Evolutionary conservation across 2,329 filamentous ascomycete species (phyloP).

Genomic region (Pleoardoris graminearum): DNA sequence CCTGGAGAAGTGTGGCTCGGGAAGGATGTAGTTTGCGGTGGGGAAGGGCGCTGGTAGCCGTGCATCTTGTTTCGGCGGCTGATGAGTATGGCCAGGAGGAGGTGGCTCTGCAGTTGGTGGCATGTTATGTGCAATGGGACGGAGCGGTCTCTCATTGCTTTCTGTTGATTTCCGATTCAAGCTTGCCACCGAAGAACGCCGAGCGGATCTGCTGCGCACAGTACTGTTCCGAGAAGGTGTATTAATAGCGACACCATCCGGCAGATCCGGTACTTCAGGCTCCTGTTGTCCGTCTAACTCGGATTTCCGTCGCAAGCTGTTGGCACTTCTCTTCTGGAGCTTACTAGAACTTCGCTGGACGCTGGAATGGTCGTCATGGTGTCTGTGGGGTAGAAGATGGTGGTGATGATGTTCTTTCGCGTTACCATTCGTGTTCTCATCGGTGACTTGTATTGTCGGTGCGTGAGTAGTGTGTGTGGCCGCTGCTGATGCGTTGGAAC

Average conservation of each 20-base stretch:
- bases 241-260: constrained; percentile 25
- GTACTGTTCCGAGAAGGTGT: constrained; percentile 19
- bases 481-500: constrained; percentile 31
- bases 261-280: constrained; percentile 29
- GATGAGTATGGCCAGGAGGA: constrained; percentile 45
- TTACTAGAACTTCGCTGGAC: constrained; percentile 45
- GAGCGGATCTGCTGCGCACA: constrained; percentile 19
- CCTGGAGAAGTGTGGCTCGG: constrained; percentile 55
- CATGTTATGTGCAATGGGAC: constrained; percentile 47
- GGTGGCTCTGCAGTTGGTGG: constrained; percentile 38
- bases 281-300: constrained; percentile 23
- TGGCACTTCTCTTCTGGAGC: constrained; percentile 44
- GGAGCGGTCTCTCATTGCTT: constrained; percentile 42
- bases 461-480: constrained; percentile 46
- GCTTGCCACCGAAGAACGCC: constrained; percentile 26
- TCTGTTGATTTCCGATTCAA: constrained; percentile 33
- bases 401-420: constrained; percentile 42
- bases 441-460: constrained; percentile 77
- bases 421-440: constrained; percentile 55
- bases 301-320: constrained; percentile 41
- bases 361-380: constrained; percentile 38
- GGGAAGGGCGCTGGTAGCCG: constrained; percentile 49
- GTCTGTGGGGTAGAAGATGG: constrained; percentile 39
- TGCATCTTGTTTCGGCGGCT: constrained; percentile 50
- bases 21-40: constrained; percentile 34